Evolutionary conservation across 2,329 filamentous ascomycete genomes (phyloP).

Genomic region (Apiospora rasikravindrae): DNA sequence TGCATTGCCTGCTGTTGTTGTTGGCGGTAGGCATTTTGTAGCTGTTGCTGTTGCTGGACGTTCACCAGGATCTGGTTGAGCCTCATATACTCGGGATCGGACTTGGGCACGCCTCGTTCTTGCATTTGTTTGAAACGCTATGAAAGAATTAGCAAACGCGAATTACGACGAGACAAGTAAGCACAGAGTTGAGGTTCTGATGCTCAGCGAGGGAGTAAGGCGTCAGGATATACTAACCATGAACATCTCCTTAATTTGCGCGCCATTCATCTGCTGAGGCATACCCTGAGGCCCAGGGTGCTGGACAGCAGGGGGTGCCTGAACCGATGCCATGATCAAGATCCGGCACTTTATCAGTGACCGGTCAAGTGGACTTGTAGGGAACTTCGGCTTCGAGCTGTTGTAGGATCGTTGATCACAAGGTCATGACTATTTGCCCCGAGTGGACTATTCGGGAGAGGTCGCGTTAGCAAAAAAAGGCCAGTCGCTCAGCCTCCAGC

Average conservation of each 20-base stretch:
- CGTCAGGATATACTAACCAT: slow-evolving; percentile 48
- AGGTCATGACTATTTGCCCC: slow-evolving; percentile 23
- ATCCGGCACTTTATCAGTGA: slow-evolving; percentile 2
- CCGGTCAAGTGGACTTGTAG: slow-evolving; percentile 28
- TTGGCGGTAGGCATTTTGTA: slow-evolving; percentile 62
- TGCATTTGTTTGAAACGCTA: slow-evolving; percentile 93
- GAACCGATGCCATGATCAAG: slow-evolving; percentile 77
- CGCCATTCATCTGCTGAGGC: slow-evolving; percentile 72
- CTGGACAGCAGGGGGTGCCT: slow-evolving; percentile 72
- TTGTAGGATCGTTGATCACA: slow-evolving; percentile 20
- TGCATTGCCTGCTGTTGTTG: slow-evolving; percentile 62
- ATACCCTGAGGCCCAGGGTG: slow-evolving; percentile 65
- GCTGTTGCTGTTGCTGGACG: slow-evolving; percentile 70
- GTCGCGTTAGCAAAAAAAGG: slow-evolving; percentile 1
- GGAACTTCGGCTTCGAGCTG: slow-evolving; percentile 28
- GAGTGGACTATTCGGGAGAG: slow-evolving; percentile 2
- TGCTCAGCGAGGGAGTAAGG: not conserved
- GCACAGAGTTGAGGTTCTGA: slow-evolving; percentile 19
- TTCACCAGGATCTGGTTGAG: slow-evolving; percentile 75
- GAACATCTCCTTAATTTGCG: slow-evolving; percentile 78
- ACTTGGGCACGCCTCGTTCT: slow-evolving; percentile 77
- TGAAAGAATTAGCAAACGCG: slow-evolving; percentile 40
- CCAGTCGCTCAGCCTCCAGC: not conserved
- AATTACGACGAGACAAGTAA: not conserved
- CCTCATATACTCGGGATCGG: slow-evolving; percentile 88